These are phyloP conservation scores for Rhizopus arrhizus DNA, from an alignment of 371 early-diverging fungal genomes.

Conservation along the genomic window DNA sequence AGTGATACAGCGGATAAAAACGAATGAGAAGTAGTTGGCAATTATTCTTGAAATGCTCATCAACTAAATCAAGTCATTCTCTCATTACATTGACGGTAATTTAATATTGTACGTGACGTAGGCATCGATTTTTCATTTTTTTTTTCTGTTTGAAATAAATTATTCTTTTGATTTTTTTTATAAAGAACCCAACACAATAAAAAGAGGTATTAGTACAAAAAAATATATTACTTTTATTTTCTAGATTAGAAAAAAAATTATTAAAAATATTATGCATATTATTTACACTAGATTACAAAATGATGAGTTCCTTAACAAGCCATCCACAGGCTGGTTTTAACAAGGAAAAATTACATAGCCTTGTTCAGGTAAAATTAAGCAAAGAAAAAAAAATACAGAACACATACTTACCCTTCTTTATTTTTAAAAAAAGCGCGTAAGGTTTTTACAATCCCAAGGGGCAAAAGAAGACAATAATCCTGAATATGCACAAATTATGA, in stretches of 20 bases:
- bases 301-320: constrained; percentile 23
- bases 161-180: background rate
- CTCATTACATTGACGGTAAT: no score
- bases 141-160: no score
- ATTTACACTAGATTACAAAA: background rate
- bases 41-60: no score
- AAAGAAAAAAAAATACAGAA: background rate
- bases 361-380: constrained; percentile 40
- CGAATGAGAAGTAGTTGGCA: no score
- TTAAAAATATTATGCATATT: background rate
- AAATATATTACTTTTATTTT: background rate
- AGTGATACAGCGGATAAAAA: no score
- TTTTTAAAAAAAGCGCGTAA: constrained; percentile 34
- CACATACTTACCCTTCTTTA: background rate
- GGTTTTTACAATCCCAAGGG: constrained; percentile 56
- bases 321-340: constrained; percentile 37
- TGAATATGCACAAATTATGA: constrained; percentile 69
- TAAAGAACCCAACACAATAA: no score
- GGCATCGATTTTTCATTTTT: no score
- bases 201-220: background rate
- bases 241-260: background rate
- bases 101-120: no score
- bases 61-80: no score
- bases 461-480: constrained; percentile 70
- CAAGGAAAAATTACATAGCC: constrained; percentile 39